phyloP scores from a whole-genome alignment of 768 basidiomycete genomes.

The Rhodotorula diobovata region DNA sequence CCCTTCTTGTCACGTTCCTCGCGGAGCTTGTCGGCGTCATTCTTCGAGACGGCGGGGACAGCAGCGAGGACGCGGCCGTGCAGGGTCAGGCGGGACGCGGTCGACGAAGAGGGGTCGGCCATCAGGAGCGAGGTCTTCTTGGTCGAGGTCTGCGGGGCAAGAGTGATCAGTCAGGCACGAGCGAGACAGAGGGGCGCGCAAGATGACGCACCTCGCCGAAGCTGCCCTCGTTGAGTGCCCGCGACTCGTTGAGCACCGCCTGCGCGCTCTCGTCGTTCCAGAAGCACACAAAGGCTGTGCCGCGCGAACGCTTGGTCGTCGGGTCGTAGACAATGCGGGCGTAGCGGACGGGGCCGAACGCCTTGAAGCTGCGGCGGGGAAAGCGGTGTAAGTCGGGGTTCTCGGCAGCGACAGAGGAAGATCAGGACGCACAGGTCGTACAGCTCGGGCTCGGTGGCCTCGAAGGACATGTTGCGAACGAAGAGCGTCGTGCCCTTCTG shows the following conservation, averaged over 20 bases:
- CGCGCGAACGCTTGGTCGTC: conserved; percentile 76
- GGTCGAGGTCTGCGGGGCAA: conserved; percentile 26
- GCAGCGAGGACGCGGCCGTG: conserved; percentile 92
- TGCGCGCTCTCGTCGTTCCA: conserved; percentile 91
- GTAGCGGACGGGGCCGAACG: conserved; percentile 88
- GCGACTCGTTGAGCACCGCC: conserved; percentile 59
- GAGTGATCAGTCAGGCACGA: background rate
- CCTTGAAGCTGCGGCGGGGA: conserved; percentile 63
- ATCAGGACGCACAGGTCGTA: conserved; percentile 62
- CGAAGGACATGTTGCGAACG: conserved; percentile 86
- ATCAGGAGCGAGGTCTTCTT: conserved; percentile 79
- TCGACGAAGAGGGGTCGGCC: conserved; percentile 80
- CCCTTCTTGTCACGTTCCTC: conserved; percentile 74
- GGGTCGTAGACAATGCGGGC: conserved; percentile 82
- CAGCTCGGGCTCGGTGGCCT: conserved; percentile 87
- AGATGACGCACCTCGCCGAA: conserved; percentile 37
- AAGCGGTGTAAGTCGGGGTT: background rate
- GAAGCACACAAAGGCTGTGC: conserved; percentile 94
- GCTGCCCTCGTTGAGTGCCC: conserved; percentile 33
- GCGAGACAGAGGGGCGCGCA: too few relatives aligned
- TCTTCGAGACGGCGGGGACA: conserved; percentile 80
- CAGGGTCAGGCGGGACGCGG: conserved; percentile 75
- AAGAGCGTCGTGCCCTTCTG: conserved; percentile 80
- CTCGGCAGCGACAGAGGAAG: background rate
- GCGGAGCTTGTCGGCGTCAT: conserved; percentile 78